These are phyloP conservation scores for Podila verticillata DNA, from an alignment of 192 early-diverging fungal species.

Conservation along the genomic window DNA sequence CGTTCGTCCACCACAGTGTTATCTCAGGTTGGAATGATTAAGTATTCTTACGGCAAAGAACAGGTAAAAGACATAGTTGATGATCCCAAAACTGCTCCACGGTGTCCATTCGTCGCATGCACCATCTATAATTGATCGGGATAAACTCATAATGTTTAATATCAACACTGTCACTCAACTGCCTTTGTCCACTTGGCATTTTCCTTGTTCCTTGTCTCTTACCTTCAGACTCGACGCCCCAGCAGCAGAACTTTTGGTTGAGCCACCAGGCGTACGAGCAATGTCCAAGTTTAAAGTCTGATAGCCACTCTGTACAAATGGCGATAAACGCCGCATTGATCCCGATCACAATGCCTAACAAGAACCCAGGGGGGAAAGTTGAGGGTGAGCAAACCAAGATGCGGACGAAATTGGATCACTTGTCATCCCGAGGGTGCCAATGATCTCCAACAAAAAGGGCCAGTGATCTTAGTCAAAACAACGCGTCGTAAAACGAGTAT, in stretches of 20 bases:
- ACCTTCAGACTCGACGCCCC: slow-evolving; percentile 74
- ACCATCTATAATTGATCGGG: slow-evolving; percentile 52
- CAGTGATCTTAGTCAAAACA: too few species aligned
- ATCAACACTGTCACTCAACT: not conserved
- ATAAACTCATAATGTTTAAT: not conserved
- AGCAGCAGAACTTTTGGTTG: slow-evolving; percentile 94
- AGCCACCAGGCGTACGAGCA: slow-evolving; percentile 89
- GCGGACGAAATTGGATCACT: not conserved
- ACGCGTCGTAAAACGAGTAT: too few species aligned
- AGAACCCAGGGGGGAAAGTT: not conserved
- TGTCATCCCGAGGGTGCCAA: not conserved
- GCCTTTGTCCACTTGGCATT: not conserved
- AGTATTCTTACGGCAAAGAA: slow-evolving; percentile 69
- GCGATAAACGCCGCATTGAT: slow-evolving; percentile 89
- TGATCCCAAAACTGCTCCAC: slow-evolving; percentile 68
- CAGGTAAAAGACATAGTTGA: slow-evolving; percentile 87
- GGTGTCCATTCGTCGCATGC: slow-evolving; percentile 75
- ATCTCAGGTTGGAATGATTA: too few species aligned
- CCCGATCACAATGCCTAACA: slow-evolving; percentile 73
- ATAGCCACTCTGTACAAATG: slow-evolving; percentile 91
- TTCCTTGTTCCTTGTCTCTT: not conserved
- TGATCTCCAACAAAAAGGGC: not conserved
- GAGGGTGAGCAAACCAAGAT: not conserved
- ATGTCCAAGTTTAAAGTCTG: slow-evolving; percentile 87
- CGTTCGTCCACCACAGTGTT: too few species aligned